Evolutionary conservation across 2,329 filamentous ascomycete genomes (phyloP), one percentile per base, ranked within the genome.

Genomic region (Parastagonospora nodorum): DNA sequence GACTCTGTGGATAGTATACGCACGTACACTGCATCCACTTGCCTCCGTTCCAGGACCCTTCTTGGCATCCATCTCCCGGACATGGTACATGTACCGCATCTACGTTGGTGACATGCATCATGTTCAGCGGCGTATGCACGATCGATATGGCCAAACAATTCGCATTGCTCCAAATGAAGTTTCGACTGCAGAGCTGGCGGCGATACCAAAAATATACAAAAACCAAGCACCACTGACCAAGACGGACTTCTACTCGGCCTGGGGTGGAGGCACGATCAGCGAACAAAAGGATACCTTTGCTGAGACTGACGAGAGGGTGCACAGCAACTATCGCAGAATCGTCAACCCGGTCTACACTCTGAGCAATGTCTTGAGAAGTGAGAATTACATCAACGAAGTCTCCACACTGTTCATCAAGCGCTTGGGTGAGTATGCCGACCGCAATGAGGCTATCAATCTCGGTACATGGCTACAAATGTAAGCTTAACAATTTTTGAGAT

Each of bases 141-240:
- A 53, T 11, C 36, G 44, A 28, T 60, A 60, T 38, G 79, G 79
- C 5, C 68, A 72, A 1, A 70, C 81, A 2, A 76, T 82, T 12
- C 75, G 80, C 8, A 67, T 80, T 41, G 73, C 70, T 1, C 79
- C 80, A 2, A 71, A 78, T 49, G 77, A 81, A 43, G 52, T 60
- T 19, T 45, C 38, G 12, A 30, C 40, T 10, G 30, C 16, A 9
- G 45, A 55, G 14, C 48, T 45, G 4, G 11, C 36, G 9, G 51
- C 49, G 12, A 49, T 55, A n/a, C 43, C 42, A 1, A 44, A 51
- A 10, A 60, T 63, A 27, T 63, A 65, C 42, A 51, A 39, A 8
- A 42, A 50, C 19, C 55, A 58, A 10, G 50, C 41, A 15, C 55
- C 57, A 8, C 53, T 60, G 10, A 43, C 48, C 24, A 65, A 65